These are phyloP conservation scores for Cymbopogon flexuosus DNA, from an alignment of 202 grass and related monocot species.

Conservation along the genomic window DNA sequence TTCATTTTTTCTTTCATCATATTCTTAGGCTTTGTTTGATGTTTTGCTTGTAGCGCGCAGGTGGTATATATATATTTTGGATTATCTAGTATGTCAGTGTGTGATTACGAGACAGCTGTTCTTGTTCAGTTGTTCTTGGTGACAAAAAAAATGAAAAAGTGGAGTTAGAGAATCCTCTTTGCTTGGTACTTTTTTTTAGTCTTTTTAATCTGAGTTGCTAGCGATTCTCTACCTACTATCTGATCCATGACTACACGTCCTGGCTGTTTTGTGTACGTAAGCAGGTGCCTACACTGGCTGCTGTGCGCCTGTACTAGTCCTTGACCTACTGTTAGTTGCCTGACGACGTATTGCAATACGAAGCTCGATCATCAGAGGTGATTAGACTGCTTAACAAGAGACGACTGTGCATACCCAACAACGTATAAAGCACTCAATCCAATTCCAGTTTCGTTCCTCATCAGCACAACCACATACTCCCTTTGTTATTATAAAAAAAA, in stretches of 20 bases:
- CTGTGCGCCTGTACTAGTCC: not conserved
- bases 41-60: not conserved
- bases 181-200: not conserved
- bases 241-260: not conserved
- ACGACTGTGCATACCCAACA: not conserved
- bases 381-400: not conserved
- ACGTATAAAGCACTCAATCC: not conserved
- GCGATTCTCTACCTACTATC: not conserved
- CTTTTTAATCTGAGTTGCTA: not conserved
- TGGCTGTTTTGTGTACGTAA: not conserved
- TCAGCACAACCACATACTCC: not conserved
- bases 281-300: not conserved
- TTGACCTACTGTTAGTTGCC: not conserved
- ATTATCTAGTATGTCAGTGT: not conserved
- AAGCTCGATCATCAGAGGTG: not conserved
- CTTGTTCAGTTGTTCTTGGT: not conserved
- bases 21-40: not conserved
- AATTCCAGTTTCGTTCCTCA: not conserved
- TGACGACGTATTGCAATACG: not conserved
- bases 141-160: not conserved
- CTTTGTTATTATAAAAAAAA: not conserved
- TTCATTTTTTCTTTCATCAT: not conserved
- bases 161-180: not conserved
- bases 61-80: not conserved
- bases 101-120: not conserved